These are phyloP conservation scores for Diaporthe australafricana DNA, from an alignment of 2,329 filamentous ascomycete genomes.

Conservation along the genomic window DNA sequence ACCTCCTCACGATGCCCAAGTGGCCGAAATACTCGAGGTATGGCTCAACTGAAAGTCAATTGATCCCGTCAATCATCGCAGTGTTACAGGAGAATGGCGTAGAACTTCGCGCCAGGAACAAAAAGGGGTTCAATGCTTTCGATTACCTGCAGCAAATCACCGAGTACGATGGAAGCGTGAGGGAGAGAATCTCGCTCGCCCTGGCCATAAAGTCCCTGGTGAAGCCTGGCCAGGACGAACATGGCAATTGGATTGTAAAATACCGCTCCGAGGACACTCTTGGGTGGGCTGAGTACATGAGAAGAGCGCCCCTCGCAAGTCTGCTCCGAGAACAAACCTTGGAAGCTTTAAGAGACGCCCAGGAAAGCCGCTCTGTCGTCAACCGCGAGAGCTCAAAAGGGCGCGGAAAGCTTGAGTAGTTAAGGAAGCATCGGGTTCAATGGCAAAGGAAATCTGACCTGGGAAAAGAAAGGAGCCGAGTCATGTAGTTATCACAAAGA, in stretches of 20 bases:
- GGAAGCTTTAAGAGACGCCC: too few relatives aligned
- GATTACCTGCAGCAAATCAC: background rate
- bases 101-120: background rate
- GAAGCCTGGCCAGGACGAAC: background rate
- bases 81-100: background rate
- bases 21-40: background rate
- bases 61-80: background rate
- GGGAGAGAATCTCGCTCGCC: rapidly evolving
- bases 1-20: background rate
- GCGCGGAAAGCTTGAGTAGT: too few relatives aligned
- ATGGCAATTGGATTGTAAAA: background rate
- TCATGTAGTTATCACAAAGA: too few relatives aligned
- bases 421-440: too few relatives aligned
- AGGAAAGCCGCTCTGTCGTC: too few relatives aligned
- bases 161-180: background rate
- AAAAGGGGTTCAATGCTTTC: background rate
- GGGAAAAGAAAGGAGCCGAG: too few relatives aligned
- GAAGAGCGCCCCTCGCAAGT: too few relatives aligned
- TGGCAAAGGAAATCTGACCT: too few relatives aligned
- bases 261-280: background rate
- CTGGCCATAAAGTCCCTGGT: background rate
- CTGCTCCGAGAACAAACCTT: too few relatives aligned
- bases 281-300: background rate
- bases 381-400: too few relatives aligned
- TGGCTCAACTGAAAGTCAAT: background rate